Evolutionary conservation across 768 basidiomycete genomes (phyloP), one percentile per base, ranked within the genome.

Genomic region (Tulasnella sp.): DNA sequence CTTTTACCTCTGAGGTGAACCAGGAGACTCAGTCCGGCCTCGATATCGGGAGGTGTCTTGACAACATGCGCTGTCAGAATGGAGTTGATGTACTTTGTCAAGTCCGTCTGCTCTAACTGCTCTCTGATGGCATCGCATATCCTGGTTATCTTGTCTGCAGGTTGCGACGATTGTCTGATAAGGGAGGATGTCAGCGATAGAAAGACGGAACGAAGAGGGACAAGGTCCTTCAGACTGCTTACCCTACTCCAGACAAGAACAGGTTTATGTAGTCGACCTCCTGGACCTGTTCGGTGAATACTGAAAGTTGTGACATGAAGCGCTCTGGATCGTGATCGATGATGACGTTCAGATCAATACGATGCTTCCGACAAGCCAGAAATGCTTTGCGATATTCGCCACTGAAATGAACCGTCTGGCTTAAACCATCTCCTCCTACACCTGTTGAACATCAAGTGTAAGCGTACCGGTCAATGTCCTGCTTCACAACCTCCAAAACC

Each of bases 191-290:
- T 46, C 31, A 54, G 42, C 50, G 9, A 15, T 30, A 0, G 25
- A 48, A 15, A 2, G 30, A 19, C 15, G 12, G 29, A 25, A 5
- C 17, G 17, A 31, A 11, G 9, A 43, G 9, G 12, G 53, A 31
- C 29, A 70, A 78, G 50, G n/a, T n/a, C n/a, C n/a, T n/a, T n/a
- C n/a, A n/a, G n/a, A n/a, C 12, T 15, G 60, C 70, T 63, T 64
- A 93, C 91, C 87, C 90, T 25, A 98, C 65, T 10, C 78, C 82
- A 22, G 92, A 86, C 62, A 98, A 74, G 71, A 99, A 92, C 49
- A 99, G 73, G 69, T 96, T 96, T 62, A 99, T 77, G 69, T 91
- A 81, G 69, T 98, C 96, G 9, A 92, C 84, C 62, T 96, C 90
- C 31, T 80, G 78, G 8, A 99, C 77, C 69, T 97, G 92, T 49